Evolutionary conservation across 1,284 basidiomycete species (phyloP), one percentile per base, ranked within the genome.

Genomic region (Moniliophthora roreri): DNA sequence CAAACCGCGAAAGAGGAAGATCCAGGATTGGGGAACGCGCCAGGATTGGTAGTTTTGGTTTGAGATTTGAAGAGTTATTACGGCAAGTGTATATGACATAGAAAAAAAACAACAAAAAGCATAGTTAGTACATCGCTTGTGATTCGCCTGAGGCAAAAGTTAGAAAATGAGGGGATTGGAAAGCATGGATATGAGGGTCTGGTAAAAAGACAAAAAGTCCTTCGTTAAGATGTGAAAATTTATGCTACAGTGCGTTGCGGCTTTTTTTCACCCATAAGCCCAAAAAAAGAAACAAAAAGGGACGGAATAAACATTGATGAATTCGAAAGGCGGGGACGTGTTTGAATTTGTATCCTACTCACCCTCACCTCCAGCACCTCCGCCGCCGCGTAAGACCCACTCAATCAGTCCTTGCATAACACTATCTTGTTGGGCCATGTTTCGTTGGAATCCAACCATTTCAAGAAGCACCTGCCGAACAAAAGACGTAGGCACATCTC

Each of bases 391-490:
- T 32, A 57, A 28, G 16, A 54, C 52, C 24, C 26, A 42, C 11
- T 48, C 48, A 38, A 56, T 54, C n/a, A 52, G 48, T 24, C 74
- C 78, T 70, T 93, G 89, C 83, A 93, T 89, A 55, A 93, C 69
- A 48, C 82, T 82, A 60, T 95, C 91, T 74, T 94, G 92, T 69
- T 91, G 87, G 28, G 89, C 87, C 81, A 92, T 87, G 62, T 87
- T 89, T 54, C 87, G 73, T 72, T 93, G 91, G 65, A 93, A 90
- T 50, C 83, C 83, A 60, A 90, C 86, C 80, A 95, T 87, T 70
- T 93, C 91, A 56, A 81, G 80, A 23, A 93, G 80, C 37, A 93
- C 84, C 56, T 58, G 26, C 20, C 1, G 32, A 13, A 28, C 21
- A 49, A 16, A 20, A 16, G 11, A 37, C 20, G n/a, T 36, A 41